Evolutionary conservation across 805 yeast species (phyloP).

Genomic region (Wickerhamiella alocasiicola): DNA sequence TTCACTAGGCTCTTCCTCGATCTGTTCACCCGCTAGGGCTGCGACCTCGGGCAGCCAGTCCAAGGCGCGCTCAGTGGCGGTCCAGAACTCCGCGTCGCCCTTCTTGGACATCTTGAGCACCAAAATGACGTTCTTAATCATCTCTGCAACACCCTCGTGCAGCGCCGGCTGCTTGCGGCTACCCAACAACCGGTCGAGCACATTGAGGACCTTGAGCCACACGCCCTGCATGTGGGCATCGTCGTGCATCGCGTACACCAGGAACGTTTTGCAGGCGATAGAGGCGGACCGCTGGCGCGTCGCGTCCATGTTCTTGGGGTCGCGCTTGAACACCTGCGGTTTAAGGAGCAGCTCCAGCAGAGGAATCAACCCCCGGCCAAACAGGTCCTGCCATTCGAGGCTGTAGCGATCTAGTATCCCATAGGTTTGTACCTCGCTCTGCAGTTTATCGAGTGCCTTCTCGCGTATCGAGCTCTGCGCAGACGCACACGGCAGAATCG

Average conservation of each 20-base stretch:
- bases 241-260: slow-evolving; percentile 33
- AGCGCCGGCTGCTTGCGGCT: slow-evolving; percentile 29
- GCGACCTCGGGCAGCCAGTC: slow-evolving; percentile 30
- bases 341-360: slow-evolving; percentile 52
- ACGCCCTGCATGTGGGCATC: slow-evolving; percentile 23
- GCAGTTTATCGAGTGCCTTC: slow-evolving; percentile 30
- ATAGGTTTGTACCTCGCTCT: slow-evolving; percentile 31
- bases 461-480: slow-evolving; percentile 14
- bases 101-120: slow-evolving; percentile 29
- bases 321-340: slow-evolving; percentile 51
- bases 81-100: slow-evolving; percentile 28
- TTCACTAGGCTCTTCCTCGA: not conserved
- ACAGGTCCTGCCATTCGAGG: slow-evolving; percentile 32
- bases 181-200: slow-evolving; percentile 30
- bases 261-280: slow-evolving; percentile 52
- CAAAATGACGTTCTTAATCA: slow-evolving; percentile 31
- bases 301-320: slow-evolving; percentile 46
- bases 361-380: slow-evolving; percentile 67
- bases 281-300: slow-evolving; percentile 59
- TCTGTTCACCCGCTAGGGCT: slow-evolving; percentile 8
- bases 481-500: slow-evolving; percentile 5
- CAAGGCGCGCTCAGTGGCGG: slow-evolving; percentile 27
- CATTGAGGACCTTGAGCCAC: slow-evolving; percentile 30
- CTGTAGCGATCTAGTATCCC: slow-evolving; percentile 6
- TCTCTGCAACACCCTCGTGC: slow-evolving; percentile 31